Percentiles rank a stretch among this genome's conserved stretches.
These are phyloP conservation scores for Pseudozyma hubeiensis DNA, from an alignment of 1,284 basidiomycete genomes.

Conservation along the genomic window DNA sequence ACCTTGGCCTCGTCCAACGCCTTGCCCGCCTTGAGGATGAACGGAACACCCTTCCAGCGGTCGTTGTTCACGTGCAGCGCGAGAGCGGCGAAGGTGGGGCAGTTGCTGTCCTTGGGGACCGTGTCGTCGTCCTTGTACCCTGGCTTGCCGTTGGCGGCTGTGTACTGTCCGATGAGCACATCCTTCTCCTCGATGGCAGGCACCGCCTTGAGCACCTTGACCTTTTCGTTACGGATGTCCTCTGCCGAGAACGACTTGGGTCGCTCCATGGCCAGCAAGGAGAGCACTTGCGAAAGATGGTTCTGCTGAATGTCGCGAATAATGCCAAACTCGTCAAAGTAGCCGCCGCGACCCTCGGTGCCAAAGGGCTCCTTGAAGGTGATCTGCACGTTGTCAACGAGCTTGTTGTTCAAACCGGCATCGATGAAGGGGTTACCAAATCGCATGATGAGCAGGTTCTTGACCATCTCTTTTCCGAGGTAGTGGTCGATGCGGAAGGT, in stretches of 20 bases:
- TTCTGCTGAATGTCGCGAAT: conserved; percentile 70
- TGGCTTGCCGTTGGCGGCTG: conserved; percentile 67
- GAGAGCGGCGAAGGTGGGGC: conserved; percentile 69
- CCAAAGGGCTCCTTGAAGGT: conserved; percentile 70
- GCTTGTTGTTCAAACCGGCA: conserved; percentile 65
- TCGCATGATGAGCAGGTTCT: conserved; percentile 67
- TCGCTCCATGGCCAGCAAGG: conserved; percentile 69
- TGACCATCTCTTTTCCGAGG: conserved; percentile 69
- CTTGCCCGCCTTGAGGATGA: conserved; percentile 68
- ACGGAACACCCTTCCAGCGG: conserved; percentile 67
- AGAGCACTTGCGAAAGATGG: conserved; percentile 68
- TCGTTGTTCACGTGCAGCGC: conserved; percentile 64
- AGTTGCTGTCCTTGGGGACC: conserved; percentile 69
- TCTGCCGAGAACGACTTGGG: conserved; percentile 68
- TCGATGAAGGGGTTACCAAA: conserved; percentile 67
- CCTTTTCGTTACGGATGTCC: conserved; percentile 69
- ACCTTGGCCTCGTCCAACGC: conserved; percentile 68
- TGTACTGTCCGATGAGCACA: conserved; percentile 69
- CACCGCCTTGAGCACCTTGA: conserved; percentile 67
- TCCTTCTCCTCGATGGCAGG: conserved; percentile 64
- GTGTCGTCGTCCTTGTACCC: conserved; percentile 70
- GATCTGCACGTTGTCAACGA: conserved; percentile 69
- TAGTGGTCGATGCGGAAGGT: conserved; percentile 69
- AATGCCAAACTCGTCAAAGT: conserved; percentile 70
- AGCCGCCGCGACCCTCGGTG: conserved; percentile 69